Conservation (phyloP, 1,284 basidiomycete genomes). For the Wallemia mellicola region DNA sequence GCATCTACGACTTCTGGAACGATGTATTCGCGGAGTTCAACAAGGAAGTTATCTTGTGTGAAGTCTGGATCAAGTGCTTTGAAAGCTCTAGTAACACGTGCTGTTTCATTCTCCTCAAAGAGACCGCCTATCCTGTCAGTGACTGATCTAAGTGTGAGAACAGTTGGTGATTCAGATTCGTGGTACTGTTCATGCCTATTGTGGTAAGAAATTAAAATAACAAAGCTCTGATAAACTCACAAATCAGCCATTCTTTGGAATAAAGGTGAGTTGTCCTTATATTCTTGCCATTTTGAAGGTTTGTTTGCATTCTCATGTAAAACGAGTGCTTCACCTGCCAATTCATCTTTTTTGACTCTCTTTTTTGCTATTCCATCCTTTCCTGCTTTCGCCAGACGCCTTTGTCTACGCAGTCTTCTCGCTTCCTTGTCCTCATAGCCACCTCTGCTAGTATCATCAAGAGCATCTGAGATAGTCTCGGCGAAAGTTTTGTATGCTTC, state of each 20-base stretch:
- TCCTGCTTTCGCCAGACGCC: constrained; percentile 51
- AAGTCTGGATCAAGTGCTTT: constrained; percentile 63
- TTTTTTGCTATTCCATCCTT: constrained; percentile 22
- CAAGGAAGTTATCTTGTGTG: constrained; percentile 54
- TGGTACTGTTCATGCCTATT: constrained; percentile 34
- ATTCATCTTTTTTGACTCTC: constrained; percentile 34
- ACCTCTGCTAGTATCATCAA: constrained; percentile 81
- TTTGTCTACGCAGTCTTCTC: constrained; percentile 39
- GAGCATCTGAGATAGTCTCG: constrained; percentile 62
- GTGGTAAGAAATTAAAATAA: constrained; percentile 2
- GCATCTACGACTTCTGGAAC: constrained; percentile 93
- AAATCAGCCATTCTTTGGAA: constrained; percentile 30
- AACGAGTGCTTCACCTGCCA: constrained; percentile 55
- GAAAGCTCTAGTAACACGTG: constrained; percentile 65
- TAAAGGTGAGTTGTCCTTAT: constrained; percentile 39
- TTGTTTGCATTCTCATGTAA: constrained; percentile 48
- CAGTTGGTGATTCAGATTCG: constrained; percentile 74
- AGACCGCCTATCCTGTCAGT: constrained; percentile 59
- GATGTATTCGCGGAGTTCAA: constrained; percentile 84
- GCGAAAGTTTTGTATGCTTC: constrained; percentile 75
- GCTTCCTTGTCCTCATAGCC: constrained; percentile 81
- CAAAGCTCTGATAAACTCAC: constrained; percentile 2
- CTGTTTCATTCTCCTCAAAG: constrained; percentile 95
- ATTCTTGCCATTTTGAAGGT: constrained; percentile 39
- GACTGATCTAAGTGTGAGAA: constrained; percentile 48